phyloP scores from a whole-genome alignment of 345 rosid species.

The Crucihimalaya himalaica region DNA sequence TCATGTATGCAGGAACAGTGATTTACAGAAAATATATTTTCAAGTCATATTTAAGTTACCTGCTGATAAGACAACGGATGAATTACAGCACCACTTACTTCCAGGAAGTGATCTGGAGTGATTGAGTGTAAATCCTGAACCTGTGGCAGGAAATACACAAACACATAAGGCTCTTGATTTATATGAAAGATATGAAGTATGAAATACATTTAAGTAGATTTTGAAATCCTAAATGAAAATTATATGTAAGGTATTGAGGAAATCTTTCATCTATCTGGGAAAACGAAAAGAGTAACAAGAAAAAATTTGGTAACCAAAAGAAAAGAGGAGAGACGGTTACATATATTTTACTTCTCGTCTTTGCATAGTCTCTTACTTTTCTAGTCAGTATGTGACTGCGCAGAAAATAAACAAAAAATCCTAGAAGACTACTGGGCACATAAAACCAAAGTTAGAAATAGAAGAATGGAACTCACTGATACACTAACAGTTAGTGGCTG shows the following conservation, averaged over 20 bases:
- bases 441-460: conserved; percentile 8
- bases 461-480: conserved; percentile 56
- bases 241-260: neutral
- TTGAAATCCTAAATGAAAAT: conserved; percentile 6
- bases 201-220: conserved; percentile 11
- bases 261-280: conserved; percentile 2
- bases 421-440: conserved; percentile 7
- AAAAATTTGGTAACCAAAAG: conserved; percentile 1
- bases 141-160: conserved; percentile 47
- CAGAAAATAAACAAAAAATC: conserved; percentile 9
- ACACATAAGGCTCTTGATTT: conserved; percentile 14
- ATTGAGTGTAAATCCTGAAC: conserved; percentile 93
- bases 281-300: conserved; percentile 3
- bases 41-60: conserved; percentile 49
- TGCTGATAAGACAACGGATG: conserved; percentile 96
- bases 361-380: neutral
- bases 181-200: conserved; percentile 3
- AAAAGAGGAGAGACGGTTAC: conserved; percentile 13
- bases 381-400: conserved; percentile 1
- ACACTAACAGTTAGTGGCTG: conserved; percentile 57
- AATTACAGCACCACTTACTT: conserved; percentile 92
- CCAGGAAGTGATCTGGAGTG: conserved; percentile 85
- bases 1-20: conserved; percentile 3
- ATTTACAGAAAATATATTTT: neutral
- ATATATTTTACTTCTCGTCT: conserved; percentile 12